These are phyloP conservation scores for Saccharomycopsis oosterbeekiorum DNA, from an alignment of 805 yeast species.

Conservation along the genomic window DNA sequence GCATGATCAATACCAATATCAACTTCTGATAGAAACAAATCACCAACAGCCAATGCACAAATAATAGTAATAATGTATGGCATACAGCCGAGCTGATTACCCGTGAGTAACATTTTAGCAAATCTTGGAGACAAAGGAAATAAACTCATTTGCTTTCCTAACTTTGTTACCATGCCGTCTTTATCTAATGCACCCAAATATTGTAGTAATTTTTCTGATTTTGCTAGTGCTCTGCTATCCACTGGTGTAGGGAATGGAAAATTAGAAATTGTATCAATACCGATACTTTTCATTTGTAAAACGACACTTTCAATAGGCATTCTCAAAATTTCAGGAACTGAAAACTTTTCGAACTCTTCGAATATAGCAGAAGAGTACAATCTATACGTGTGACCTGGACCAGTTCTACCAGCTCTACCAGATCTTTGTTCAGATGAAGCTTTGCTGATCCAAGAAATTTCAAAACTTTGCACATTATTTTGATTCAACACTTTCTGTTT, in stretches of 20 bases:
- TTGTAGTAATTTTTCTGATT: conserved; percentile 59
- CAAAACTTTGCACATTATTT: conserved; percentile 88
- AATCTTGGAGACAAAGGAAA: conserved; percentile 94
- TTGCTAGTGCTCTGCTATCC: conserved; percentile 43
- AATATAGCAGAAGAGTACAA: conserved; percentile 87
- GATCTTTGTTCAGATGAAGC: conserved; percentile 94
- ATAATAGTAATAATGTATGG: conserved; percentile 88
- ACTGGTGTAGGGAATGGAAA: conserved; percentile 98
- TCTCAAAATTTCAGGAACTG: conserved; percentile 81
- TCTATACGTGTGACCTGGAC: conserved; percentile 96
- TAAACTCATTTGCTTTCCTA: conserved; percentile 78
- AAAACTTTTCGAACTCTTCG: conserved; percentile 70
- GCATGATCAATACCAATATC: conserved; percentile 50
- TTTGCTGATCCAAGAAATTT: conserved; percentile 83
- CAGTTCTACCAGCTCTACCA: conserved; percentile 98
- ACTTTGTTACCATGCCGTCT: conserved; percentile 48
- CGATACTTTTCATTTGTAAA: conserved; percentile 93
- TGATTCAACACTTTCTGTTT: conserved; percentile 77
- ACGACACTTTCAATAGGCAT: conserved; percentile 98
- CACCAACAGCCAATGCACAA: conserved; percentile 87
- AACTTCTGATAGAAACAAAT: conserved; percentile 69
- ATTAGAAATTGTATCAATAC: conserved; percentile 78
- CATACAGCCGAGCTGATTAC: conserved; percentile 77
- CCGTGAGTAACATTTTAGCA: conserved; percentile 79
- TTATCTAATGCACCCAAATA: conserved; percentile 69